phyloP scores from a whole-genome alignment of 352 stramenopile species.

The Blastocystis sp. region DNA sequence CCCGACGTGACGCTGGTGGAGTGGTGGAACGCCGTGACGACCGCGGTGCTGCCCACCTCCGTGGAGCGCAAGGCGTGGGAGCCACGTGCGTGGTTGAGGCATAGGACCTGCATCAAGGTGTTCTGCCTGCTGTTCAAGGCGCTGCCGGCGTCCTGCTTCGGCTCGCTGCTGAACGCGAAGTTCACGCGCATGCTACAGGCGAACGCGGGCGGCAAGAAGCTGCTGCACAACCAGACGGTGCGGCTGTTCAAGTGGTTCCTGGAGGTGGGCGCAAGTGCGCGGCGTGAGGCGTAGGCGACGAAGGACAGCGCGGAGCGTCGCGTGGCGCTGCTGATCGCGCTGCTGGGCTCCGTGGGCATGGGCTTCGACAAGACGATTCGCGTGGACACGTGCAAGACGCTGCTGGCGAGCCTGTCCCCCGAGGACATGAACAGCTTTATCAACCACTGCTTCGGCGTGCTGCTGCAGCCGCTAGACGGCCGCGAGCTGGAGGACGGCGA shows the following conservation, averaged over 20 bases:
- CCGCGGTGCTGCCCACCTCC: constrained; percentile 2
- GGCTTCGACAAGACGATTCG: constrained; percentile 15
- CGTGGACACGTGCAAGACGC: constrained; percentile 4
- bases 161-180: background rate
- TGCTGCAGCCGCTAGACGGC: constrained; percentile 6
- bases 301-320: constrained; percentile 3
- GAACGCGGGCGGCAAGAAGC: constrained; percentile 11
- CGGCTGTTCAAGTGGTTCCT: constrained; percentile 30
- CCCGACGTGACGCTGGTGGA: background rate
- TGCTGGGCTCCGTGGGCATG: constrained; percentile 23
- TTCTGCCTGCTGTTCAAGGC: background rate
- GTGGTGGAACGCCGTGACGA: constrained; percentile 37
- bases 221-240: constrained; percentile 8
- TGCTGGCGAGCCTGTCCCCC: constrained; percentile 6
- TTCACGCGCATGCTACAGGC: background rate
- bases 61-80: constrained; percentile 1
- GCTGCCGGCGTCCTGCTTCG: background rate
- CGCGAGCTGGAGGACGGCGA: background rate
- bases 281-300: constrained; percentile 11
- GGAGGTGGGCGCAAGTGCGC: background rate
- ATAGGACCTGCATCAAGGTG: constrained; percentile 18
- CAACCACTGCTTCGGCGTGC: constrained; percentile 21
- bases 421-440: constrained; percentile 19
- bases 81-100: background rate
- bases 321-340: constrained; percentile 11